Base-by-base conservation (phyloP, 495 filamentous ascomycete species). In the Hyaloscypha variabilis region DNA sequence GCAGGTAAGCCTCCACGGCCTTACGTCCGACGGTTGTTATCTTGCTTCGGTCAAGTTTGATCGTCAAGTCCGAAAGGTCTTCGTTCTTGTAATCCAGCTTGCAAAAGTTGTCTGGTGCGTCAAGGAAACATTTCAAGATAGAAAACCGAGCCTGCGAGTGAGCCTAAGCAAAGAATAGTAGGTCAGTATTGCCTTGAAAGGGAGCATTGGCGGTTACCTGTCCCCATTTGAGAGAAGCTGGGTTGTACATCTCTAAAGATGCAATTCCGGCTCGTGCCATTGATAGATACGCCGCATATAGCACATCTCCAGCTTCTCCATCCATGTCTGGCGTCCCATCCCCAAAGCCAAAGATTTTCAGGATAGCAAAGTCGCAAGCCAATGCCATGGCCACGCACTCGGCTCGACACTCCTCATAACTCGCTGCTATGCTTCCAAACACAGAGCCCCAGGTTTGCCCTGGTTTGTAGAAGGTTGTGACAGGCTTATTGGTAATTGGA, bases 351-450 rank as follows among this genome's bases (percentile, higher is more conserved):
- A 99, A 99, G 76, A 97, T 94, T 71, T 91, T 82, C 50, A 98
- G 81, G 52, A 97, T 90, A 6, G 84, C 82, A 72, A 95, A 96
- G 69, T 99, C 94, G 76, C 93, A 96, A 71, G 88, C 86, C 23
- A 99, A 81, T 17, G 87, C 90, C 94, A 98, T 97, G 26, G 95
- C 95, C 17, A 97, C 94, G 64, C 93, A 92, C 75, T 96, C 93
- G 11, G 84, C 83, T 46, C 84, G 80, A 68, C 83, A 85, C 72
- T 86, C 83, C 67, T 98, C 94, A 75, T 97, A 98, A 5, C 88
- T 88, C 2, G 88, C 91, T 21, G 93, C 90, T 69, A 96, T 83
- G 52, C 90, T 85, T 17, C 93, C 94, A 69, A 98, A 97, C 1
- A 96, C 91, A 23, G 89, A 91, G 56, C 92, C 90, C 94, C 94